phyloP scores from a whole-genome alignment of 2,329 filamentous ascomycete species.

The Westerdykella sp. region DNA sequence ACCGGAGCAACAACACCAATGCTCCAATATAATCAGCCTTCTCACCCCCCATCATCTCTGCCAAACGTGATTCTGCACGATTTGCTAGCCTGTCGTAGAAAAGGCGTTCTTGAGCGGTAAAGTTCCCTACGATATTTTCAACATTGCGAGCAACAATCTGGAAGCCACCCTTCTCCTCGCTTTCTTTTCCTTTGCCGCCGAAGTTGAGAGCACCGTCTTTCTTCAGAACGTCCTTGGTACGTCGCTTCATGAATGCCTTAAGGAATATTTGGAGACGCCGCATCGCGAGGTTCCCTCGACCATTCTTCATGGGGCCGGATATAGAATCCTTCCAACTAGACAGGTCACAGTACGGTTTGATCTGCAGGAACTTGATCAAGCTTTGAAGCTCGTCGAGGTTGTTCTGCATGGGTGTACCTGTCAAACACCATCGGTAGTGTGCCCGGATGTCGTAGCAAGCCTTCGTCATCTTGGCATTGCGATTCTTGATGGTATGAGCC shows the following conservation, averaged over 20 bases:
- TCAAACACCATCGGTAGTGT: conserved; percentile 92
- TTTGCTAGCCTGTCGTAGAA: conserved; percentile 83
- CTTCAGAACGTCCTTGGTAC: conserved; percentile 95
- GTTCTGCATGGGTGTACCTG: conserved; percentile 96
- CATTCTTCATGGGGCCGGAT: conserved; percentile 80
- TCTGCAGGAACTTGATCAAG: conserved; percentile 83
- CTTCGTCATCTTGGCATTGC: conserved; percentile 90
- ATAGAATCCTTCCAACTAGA: conserved; percentile 88
- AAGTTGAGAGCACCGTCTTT: conserved; percentile 74
- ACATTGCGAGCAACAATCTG: conserved; percentile 89
- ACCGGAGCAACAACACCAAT: conserved; percentile 79
- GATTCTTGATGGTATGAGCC: conserved; percentile 97
- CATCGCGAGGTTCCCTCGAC: conserved; percentile 83
- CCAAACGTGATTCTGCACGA: conserved; percentile 77
- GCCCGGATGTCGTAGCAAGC: conserved; percentile 79
- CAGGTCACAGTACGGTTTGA: conserved; percentile 84
- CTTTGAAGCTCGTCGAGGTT: conserved; percentile 95
- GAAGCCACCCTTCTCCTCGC: conserved; percentile 60
- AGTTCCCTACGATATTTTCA: conserved; percentile 68
- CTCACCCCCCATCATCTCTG: conserved; percentile 76
- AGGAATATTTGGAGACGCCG: conserved; percentile 76
- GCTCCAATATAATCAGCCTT: conserved; percentile 89
- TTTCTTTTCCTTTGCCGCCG: conserved; percentile 59
- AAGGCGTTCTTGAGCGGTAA: conserved; percentile 70
- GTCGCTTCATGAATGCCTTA: conserved; percentile 95